Evolutionary conservation across 2,329 filamentous ascomycete genomes (phyloP), one percentile per base, ranked within the genome.

Genomic region (Xylaria sp.): DNA sequence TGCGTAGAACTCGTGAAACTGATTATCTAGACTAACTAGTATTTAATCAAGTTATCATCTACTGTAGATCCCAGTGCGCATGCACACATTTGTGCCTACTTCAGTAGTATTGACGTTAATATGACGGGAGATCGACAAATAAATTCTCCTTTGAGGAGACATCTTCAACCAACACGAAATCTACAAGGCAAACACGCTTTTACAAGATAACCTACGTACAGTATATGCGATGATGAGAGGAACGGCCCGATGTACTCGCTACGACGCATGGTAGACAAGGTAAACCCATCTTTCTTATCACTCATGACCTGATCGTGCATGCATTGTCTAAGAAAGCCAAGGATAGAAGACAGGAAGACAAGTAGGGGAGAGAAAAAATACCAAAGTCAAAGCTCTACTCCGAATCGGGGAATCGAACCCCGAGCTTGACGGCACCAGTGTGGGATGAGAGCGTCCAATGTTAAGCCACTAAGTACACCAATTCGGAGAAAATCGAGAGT

Each of bases 401-500:
- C 73, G 73, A 74, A 72, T 72, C 73, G 73, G 73, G 73, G 73
- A 75, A 75, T 75, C 73, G 73, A 75, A 74, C 73, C 73, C 73
- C 73, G 73, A 71, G 73, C 73, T 73, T 69, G 66, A 71, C 70
- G 70, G 70, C 50, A 63, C 65, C 20, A 1, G 2, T 17, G 38
- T 22, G n/a, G 42, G 39, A 63, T 76, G 76, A 78, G 75, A 77
- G 75, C 74, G 74, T 74, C 72, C 75, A 76, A 76, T 77, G 75
- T 77, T 77, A 71, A n/a, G 72, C 74, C 75, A 77, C 74, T 74
- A n/a, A n/a, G n/a, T n/a, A 73, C 73, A 76, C 74, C 79, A 75
- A 75, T 76, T 77, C 75, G 74, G 75, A 77, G 45, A 61, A 68
- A 62, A 59, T 61, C 31, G 17, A 33, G 42, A 50, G 54, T 63